Conservation (phyloP, 768 basidiomycete genomes). For the Pleurotus citrinopileatus region DNA sequence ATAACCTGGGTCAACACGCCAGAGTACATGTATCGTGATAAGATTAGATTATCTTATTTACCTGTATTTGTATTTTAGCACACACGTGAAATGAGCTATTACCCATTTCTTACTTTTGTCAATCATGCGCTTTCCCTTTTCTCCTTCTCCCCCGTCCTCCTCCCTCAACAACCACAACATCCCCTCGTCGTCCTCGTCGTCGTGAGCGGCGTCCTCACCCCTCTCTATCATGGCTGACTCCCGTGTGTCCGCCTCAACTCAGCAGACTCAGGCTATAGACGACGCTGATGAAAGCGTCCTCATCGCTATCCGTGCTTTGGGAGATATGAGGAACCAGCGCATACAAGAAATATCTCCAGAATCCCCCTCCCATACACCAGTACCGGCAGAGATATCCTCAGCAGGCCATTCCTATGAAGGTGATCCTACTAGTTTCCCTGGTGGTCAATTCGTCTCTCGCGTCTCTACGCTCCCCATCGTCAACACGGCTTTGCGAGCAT, state of each 20-base stretch:
- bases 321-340: constrained; percentile 66
- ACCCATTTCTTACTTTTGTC: neutral
- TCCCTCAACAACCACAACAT: too few relatives aligned
- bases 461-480: constrained; percentile 73
- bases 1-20: constrained; percentile 77
- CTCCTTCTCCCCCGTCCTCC: neutral
- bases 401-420: too few relatives aligned
- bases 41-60: too few relatives aligned
- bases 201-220: too few relatives aligned
- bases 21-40: constrained; percentile 44
- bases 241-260: too few relatives aligned
- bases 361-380: neutral
- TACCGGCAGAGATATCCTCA: too few relatives aligned
- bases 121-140: neutral
- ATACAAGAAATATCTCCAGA: constrained; percentile 10
- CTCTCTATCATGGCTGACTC: neutral
- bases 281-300: constrained; percentile 73
- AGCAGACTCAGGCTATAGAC: constrained; percentile 15
- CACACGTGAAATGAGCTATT: constrained; percentile 1
- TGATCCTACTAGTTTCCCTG: constrained; percentile 16
- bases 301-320: constrained; percentile 76
- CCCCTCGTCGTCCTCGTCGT: too few relatives aligned
- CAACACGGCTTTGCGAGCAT: constrained; percentile 66
- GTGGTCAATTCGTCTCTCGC: constrained; percentile 40
- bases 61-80: neutral